Base-by-base conservation (phyloP, 2,329 filamentous ascomycete species). In the Leptographium flavum region DNA sequence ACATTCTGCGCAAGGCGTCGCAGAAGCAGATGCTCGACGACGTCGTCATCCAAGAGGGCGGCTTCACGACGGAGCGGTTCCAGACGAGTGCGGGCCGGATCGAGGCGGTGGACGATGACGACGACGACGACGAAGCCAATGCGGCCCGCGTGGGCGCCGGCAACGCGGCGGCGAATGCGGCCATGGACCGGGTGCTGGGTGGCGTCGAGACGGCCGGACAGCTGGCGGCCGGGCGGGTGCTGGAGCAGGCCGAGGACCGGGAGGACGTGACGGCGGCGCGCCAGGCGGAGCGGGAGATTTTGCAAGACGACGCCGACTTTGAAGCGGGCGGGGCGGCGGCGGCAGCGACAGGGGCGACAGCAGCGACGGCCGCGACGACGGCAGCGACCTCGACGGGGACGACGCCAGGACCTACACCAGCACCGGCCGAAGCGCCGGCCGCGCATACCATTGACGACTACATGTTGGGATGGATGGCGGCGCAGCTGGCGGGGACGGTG, bases 11-110 rank as follows among this genome's bases (percentile, higher is more conserved):
- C 51, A 96, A 96, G 58, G 87, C 87, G 13, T 93, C 92, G 44
- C 92, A 98, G 63, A 98, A 98, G 67, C 85, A 93, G 55, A 87
- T 98, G 76, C 74, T 98, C 0, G 92, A 98, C 56, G 92, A 98
- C 52, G 87, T 98, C 8, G 88, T 98, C 46, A 98, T 98, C 53
- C 93, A 98, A 58, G 92, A 96, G 60, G 92, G 92, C 50, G 87
- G 90, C 53, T 98, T 98, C 60, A 98, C 90, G 0, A 98, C 92
- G 0, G 92, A 98, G 56, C 88, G 94, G 60, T 90, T 94, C 63
- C 87, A 87, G 55, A 87, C 69, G 84, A 37, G 88, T 53, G 67
- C 74, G 2, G 79, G 82, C 42, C 71, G 76, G 32, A 83, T 86
- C 49, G 79, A 84, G 42, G 68, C 86, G 23, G 27, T 13, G 7